Conservation (phyloP, 208 protist species). For the Acanthamoeba culbertsoni region DNA sequence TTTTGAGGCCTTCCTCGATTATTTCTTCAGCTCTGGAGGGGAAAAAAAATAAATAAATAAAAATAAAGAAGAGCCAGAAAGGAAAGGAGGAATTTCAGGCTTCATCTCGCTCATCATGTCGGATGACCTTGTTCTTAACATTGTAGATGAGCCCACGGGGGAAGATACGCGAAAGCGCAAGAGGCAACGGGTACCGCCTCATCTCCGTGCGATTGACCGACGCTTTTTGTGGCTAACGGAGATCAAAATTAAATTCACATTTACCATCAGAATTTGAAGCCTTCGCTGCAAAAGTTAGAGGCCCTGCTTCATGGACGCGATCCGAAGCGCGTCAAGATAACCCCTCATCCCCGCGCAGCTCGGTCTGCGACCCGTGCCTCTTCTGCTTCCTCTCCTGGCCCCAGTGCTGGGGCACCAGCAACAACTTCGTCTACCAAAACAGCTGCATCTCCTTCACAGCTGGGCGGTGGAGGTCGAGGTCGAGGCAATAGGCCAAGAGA, state of each 20-base stretch:
- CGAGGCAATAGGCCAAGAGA: not conserved
- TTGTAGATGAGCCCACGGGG: not conserved
- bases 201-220: not conserved
- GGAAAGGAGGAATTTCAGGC: no score
- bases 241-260: no score
- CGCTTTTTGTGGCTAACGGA: not conserved
- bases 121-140: constrained; percentile 43
- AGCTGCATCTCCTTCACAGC: not conserved
- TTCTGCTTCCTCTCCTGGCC: not conserved
- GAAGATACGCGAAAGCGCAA: not conserved
- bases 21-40: no score
- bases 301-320: constrained; percentile 18
- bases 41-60: no score
- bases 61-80: no score
- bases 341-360: not conserved
- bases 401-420: not conserved
- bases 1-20: no score
- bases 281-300: constrained; percentile 51
- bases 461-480: not conserved
- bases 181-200: not conserved
- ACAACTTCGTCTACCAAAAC: not conserved
- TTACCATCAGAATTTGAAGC: constrained; percentile 23
- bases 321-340: not conserved
- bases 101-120: no score
- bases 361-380: not conserved